Percentiles rank a stretch among this genome's conserved stretches.
phyloP scores from a whole-genome alignment of 2,329 filamentous ascomycete genomes.

The Hirsutella minnesotensis region DNA sequence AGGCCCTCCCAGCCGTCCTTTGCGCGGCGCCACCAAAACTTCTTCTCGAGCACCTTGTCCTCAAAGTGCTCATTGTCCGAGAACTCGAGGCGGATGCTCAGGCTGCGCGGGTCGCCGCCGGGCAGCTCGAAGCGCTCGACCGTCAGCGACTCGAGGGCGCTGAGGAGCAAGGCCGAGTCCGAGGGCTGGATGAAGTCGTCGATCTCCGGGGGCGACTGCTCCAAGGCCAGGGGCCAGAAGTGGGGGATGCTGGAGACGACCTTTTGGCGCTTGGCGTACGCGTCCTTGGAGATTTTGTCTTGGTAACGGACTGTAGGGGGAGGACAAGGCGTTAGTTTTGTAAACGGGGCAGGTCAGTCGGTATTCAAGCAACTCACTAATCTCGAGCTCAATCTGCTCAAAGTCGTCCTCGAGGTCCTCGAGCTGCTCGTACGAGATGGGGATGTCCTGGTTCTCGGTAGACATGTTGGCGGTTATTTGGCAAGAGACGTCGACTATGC shows the following conservation, averaged over 20 bases:
- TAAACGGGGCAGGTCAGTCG: neutral
- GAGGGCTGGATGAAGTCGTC: conserved; percentile 78
- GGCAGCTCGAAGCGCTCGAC: conserved; percentile 75
- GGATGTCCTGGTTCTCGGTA: conserved; percentile 23
- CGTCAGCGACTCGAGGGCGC: conserved; percentile 53
- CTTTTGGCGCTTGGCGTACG: conserved; percentile 66
- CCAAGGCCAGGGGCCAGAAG: conserved; percentile 93
- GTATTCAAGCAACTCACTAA: conserved; percentile 48
- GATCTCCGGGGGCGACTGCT: conserved; percentile 74
- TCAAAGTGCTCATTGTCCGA: conserved; percentile 71
- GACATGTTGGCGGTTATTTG: conserved; percentile 16
- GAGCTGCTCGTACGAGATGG: conserved; percentile 63
- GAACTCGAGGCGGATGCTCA: conserved; percentile 71
- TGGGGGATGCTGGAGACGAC: conserved; percentile 62
- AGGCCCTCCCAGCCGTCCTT: conserved; percentile 61
- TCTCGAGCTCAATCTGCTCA: conserved; percentile 69
- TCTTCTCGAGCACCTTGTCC: conserved; percentile 72
- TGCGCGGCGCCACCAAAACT: conserved; percentile 71
- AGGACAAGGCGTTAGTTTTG: no score
- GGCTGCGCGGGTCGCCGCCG: conserved; percentile 65
- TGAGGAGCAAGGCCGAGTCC: conserved; percentile 63
- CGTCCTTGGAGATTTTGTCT: conserved; percentile 51
- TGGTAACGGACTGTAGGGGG: conserved; percentile 59
- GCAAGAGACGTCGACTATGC: no score
- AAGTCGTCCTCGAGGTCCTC: conserved; percentile 73